A percentile compares a stretch with the other conserved stretches of the same genome.
These are phyloP conservation scores for Gloeopeniophorella convolvens DNA, from an alignment of 768 basidiomycete species.

Conservation along the genomic window DNA sequence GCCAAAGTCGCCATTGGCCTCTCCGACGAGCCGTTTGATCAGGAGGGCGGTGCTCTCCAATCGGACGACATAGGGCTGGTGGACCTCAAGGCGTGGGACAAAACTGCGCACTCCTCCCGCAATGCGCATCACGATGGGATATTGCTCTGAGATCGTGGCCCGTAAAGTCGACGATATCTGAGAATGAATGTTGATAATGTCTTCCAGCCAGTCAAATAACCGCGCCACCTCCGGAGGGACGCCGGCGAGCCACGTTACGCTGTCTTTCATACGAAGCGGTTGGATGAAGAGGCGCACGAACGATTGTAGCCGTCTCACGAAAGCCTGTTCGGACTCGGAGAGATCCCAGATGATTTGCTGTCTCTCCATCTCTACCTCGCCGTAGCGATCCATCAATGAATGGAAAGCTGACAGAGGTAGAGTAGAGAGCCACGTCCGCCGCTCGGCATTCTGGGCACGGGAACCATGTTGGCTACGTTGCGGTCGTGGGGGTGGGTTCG, in stretches of 20 bases:
- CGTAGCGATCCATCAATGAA: constrained; percentile 35
- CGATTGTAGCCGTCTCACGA: constrained; percentile 58
- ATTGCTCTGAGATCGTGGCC: constrained; percentile 34
- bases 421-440: constrained; percentile 21
- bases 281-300: constrained; percentile 69
- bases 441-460: constrained; percentile 4
- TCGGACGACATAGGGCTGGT: constrained; percentile 80
- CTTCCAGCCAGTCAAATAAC: constrained; percentile 85
- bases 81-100: constrained; percentile 66
- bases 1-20: constrained; percentile 65
- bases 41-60: constrained; percentile 52
- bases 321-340: constrained; percentile 57
- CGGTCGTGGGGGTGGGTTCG: background rate
- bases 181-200: constrained; percentile 72
- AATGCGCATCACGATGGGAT: constrained; percentile 43
- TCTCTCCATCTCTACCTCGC: constrained; percentile 47
- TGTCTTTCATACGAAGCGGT: constrained; percentile 68
- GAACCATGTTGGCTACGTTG: constrained; percentile 1
- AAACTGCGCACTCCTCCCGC: constrained; percentile 55
- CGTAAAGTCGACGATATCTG: constrained; percentile 50
- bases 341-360: constrained; percentile 68
- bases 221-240: constrained; percentile 64
- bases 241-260: constrained; percentile 72
- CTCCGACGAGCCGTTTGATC: constrained; percentile 44
- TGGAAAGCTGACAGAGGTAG: constrained; percentile 27